Base-by-base conservation (phyloP, 1,139 yeast species). In the Taphrina wiesneri region DNA sequence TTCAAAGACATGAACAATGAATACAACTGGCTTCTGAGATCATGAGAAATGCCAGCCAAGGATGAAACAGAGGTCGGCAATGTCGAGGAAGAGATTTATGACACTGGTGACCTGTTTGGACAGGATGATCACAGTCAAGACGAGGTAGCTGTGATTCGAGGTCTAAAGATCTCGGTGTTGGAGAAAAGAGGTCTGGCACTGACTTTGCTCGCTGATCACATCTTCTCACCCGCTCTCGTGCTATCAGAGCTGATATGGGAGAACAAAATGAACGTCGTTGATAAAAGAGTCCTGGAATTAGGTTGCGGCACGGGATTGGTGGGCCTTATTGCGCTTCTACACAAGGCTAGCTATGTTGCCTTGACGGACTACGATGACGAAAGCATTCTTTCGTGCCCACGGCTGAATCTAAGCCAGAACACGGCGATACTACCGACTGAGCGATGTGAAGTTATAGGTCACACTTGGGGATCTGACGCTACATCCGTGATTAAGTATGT, bases 261-360 rank as follows among this genome's bases (percentile, higher is more conserved):
- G n/a, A 25, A 32, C n/a, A 36, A 17, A 23, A 54, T 54, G n/a
- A 13, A 21, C 11, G 59, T 54, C 34, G n/a, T 11, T 15, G 49
- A 26, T 11, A 54, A 39, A 19, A 25, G 49, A 36, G 47, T 54
- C n/a, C 9, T 54, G 19, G 59, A 54, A 21, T 17, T 54, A 5
- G 59, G 59, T 34, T 54, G 59, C 25, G 59, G 59, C n/a, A 54
- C 59, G 6, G 59, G 59, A 3, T 49, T 54, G 5, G 59, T 54
- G 21, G 59, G 59, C 23, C 41, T 54, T 19, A 15, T 54, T 9
- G 59, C 59, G 7, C 36, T 54, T 13, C n/a, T 23, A 34, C 46
- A 54, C 26, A 21, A 23, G 9, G 59, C 59, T 7, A 23, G 34
- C n/a, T 39, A 23, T 36, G 59, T 54, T 9, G 36, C 21, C 21